Evolutionary conservation across 1,284 basidiomycete genomes (phyloP), one percentile per base, ranked within the genome.

Genomic region (Sanguinoderma infundibulare): DNA sequence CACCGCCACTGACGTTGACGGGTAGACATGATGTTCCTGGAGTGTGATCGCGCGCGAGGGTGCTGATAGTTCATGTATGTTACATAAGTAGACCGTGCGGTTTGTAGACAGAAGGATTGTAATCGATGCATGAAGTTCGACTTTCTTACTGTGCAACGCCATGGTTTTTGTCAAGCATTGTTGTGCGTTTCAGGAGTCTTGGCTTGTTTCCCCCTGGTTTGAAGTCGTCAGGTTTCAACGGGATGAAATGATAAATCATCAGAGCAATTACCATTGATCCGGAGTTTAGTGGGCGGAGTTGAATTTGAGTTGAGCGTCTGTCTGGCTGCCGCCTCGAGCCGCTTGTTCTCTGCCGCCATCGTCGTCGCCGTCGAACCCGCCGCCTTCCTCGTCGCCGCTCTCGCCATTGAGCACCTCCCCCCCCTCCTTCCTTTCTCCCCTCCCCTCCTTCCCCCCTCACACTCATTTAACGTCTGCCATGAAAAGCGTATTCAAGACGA

Each of bases 401-500:
- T 35, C 50, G 55, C 35, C 53, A 53, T 58, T 44, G 59, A 59
- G 55, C 50, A 14, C 39, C n/a, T 17, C 34, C 63, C 26, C 49
- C 39, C 52, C 44, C 28, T 46, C 55, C 55, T 44, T 56, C 34
- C 36, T 30, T 46, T 32, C 42, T 20, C 36, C 58, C 22, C 15
- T 60, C 58, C 30, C 54, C 55, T 47, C n/a, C n/a, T n/a, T n/a
- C n/a, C n/a, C 17, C 38, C 28, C 46, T 28, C 42, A 49, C 60
- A 61, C 20, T 57, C 60, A 17, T 57, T 64, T 64, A 24, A 61
- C 59, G 52, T 53, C 56, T 38, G 42, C 40, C 30, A 67, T 67
- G 66, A 64, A 64, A 60, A 63, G 35, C 55, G 63, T 60, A 5
- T 64, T 68, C 65, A 65, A 65, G 58, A 65, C 55, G 12, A 59